These are phyloP conservation scores for Grosmannia serpens DNA, from an alignment of 2,329 filamentous ascomycete genomes.

Conservation along the genomic window DNA sequence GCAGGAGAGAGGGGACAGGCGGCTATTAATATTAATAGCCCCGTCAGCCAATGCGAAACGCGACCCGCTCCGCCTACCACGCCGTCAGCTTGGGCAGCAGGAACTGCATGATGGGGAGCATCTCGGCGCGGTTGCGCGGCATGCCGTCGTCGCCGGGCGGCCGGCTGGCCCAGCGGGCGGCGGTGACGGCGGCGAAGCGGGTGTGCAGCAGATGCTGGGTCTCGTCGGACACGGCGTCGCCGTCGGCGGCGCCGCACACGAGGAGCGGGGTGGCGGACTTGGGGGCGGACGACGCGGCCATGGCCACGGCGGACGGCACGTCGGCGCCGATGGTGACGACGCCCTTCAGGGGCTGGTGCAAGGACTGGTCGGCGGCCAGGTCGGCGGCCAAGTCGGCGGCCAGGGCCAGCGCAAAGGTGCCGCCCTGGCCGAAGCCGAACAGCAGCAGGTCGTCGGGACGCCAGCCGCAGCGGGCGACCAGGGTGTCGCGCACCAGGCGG, in stretches of 20 bases:
- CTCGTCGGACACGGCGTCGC: constrained; percentile 40
- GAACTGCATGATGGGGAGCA: constrained; percentile 81
- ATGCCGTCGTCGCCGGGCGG: constrained; percentile 55
- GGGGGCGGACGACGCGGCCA: constrained; percentile 23
- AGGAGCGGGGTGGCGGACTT: constrained; percentile 55
- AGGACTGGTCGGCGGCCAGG: no score
- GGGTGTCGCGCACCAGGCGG: constrained; percentile 36
- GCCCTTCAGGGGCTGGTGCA: constrained; percentile 26
- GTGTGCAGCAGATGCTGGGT: constrained; percentile 52
- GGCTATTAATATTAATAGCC: background rate
- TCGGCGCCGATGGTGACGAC: constrained; percentile 38
- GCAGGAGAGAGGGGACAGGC: background rate
- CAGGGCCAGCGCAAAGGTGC: constrained; percentile 46
- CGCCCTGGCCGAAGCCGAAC: constrained; percentile 58
- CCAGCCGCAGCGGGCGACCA: constrained; percentile 49
- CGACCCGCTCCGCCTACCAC: constrained; percentile 6
- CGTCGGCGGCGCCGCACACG: constrained; percentile 42
- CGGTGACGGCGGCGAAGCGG: constrained; percentile 55
- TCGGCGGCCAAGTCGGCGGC: constrained; percentile 25
- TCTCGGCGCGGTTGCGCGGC: constrained; percentile 75
- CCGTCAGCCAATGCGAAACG: no score
- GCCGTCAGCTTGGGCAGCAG: constrained; percentile 24
- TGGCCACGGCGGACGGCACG: constrained; percentile 40
- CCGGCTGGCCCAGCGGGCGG: constrained; percentile 57
- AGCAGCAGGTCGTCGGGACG: constrained; percentile 46